A percentile compares a stretch with the other conserved stretches of the same genome.
Conservation (phyloP, 2,329 filamentous ascomycete genomes). For the Aspergillus novoparasiticus region DNA sequence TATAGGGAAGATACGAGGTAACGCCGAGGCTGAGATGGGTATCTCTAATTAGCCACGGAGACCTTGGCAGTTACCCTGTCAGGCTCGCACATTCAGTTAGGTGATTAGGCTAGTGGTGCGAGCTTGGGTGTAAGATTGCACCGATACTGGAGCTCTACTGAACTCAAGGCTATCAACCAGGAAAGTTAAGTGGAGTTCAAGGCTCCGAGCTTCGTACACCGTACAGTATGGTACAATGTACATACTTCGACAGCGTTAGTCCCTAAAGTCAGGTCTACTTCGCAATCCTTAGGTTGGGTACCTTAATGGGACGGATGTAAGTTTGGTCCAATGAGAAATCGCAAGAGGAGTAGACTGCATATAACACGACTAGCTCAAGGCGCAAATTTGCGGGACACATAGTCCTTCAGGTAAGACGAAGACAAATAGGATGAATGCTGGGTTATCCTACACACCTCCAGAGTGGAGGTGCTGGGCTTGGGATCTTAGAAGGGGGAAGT, state of each 20-base stretch:
- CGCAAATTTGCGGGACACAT: conserved; percentile 8
- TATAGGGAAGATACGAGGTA: not conserved
- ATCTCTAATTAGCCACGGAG: not conserved
- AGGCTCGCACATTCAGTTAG: not conserved
- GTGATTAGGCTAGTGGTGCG: not conserved
- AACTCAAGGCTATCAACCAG: not conserved
- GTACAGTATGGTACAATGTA: not conserved
- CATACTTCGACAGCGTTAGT: not conserved
- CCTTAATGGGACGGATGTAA: not conserved
- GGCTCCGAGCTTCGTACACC: not conserved
- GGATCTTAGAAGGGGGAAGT: conserved; percentile 13
- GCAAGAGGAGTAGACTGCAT: conserved; percentile 4
- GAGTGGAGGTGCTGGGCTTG: conserved; percentile 10
- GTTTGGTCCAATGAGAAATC: not conserved
- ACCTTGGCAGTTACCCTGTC: not conserved
- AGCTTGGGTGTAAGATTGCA: not conserved
- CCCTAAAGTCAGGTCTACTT: not conserved
- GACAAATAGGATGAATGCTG: conserved; percentile 3
- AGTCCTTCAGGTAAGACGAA: conserved; percentile 3
- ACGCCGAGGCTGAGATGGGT: not conserved
- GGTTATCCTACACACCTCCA: not conserved
- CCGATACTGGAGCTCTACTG: not conserved
- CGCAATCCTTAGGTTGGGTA: not conserved
- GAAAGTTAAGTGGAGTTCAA: not conserved
- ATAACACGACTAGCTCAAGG: not conserved